Evolutionary conservation across 208 protist genomes (phyloP).

Genomic region (Crithidia expoeki): DNA sequence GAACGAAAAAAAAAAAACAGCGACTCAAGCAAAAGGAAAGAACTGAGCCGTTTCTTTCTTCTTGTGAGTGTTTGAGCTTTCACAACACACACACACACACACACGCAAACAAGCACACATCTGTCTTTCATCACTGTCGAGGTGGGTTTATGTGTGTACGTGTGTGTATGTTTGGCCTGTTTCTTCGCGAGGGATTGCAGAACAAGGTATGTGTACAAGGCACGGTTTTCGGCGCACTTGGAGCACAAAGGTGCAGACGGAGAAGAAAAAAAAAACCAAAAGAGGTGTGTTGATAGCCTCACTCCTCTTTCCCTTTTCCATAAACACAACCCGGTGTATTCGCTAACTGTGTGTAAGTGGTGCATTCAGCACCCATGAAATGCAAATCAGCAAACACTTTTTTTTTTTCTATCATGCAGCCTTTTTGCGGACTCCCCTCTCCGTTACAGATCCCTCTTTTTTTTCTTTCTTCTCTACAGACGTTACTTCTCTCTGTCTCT

Average conservation of each 20-base stretch:
- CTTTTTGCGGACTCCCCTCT: too few relatives aligned
- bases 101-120: too few relatives aligned
- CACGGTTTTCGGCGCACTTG: background rate
- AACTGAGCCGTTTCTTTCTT: background rate
- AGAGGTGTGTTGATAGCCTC: background rate
- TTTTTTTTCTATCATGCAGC: too few relatives aligned
- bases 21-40: background rate
- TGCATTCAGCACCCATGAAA: too few relatives aligned
- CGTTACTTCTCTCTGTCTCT: constrained; percentile 9
- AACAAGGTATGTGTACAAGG: background rate
- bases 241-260: too few relatives aligned
- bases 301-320: background rate
- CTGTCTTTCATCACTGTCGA: background rate
- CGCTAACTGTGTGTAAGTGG: too few relatives aligned
- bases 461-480: constrained; percentile 6
- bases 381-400: too few relatives aligned
- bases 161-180: constrained; percentile 7
- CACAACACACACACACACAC: background rate
- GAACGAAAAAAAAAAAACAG: constrained; percentile 9
- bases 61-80: constrained; percentile 11
- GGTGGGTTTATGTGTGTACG: too few relatives aligned
- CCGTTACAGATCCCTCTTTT: background rate
- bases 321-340: too few relatives aligned
- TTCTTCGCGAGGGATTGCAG: constrained; percentile 4
- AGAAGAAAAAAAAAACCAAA: background rate